Base-by-base conservation (phyloP, 441 rosid genomes). In the Aleurites moluccanus region DNA sequence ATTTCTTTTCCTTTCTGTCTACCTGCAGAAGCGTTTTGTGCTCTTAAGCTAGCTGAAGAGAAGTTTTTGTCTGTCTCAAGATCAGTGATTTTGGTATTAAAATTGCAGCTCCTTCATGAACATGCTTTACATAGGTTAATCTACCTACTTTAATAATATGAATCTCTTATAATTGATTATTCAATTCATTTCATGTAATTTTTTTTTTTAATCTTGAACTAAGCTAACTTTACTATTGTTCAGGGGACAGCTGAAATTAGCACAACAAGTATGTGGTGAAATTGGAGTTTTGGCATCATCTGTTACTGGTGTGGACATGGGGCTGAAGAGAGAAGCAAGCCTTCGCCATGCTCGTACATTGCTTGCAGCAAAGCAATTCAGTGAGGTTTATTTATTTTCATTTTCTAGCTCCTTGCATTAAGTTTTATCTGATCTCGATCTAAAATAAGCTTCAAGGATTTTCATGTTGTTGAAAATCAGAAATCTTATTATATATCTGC, bases 321-420 rank as follows among this genome's bases (percentile, higher is more conserved):
- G 91, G 73, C 82, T 92, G 77, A 93, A 96, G 83, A 86, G 88
- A 78, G 97, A 90, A 85, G 97, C 98, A 80, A 82, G 93, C 85
- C 90, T 96, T 86, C 91, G 94, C 67, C 91, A 85, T 83, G 93
- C 94, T 76, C 92, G 97, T 57, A 96, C 97, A 25, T 86, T 96
- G 86, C 97, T 96, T 79, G 97, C 98, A 64, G 98, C 97, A 60
- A 91, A 96, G 70, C 97, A 96, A 85, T 93, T 87, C 85, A 83
- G 90, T 71, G 90, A 93, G 99, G 99, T 96, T 86, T 64, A 67
- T 70, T 65, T 67, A 64, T 69, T 74, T 67, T 70, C n/a, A 50
- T 10, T 52, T 61, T n/a, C 33, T 28, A 18, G 7, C 3, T 33
- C 14, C 21, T 52, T 50, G 55, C 47, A 57, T 64, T 60, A 42